phyloP scores from a whole-genome alignment of 129 eudicot genomes.

The Deinandra increscens region DNA sequence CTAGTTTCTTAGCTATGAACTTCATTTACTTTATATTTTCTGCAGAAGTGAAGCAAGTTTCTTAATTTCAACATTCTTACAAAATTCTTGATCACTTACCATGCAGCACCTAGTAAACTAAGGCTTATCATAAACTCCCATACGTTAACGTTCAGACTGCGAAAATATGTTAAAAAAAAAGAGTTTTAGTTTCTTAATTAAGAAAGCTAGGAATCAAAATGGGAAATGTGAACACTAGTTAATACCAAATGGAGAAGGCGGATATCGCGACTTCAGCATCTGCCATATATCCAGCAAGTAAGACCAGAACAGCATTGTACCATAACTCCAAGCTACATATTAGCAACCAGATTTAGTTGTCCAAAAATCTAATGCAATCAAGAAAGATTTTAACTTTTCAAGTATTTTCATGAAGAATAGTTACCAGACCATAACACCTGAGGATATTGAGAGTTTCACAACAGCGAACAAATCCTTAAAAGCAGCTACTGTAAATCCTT shows the following conservation, averaged over 20 bases:
- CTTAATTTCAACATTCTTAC: no score
- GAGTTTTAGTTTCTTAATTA: neutral
- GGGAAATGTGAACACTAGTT: neutral
- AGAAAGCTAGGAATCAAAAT: neutral
- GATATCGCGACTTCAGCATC: constrained; percentile 67
- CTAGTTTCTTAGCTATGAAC: no score
- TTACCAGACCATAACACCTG: constrained; percentile 73
- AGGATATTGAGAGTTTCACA: constrained; percentile 58
- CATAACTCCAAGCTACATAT: constrained; percentile 66
- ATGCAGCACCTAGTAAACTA: constrained; percentile 69
- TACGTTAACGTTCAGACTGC: constrained; percentile 52
- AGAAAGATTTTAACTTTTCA: no score
- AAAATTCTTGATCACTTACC: constrained; percentile 52
- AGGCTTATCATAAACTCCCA: constrained; percentile 68
- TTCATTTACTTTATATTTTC: no score
- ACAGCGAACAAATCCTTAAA: constrained; percentile 60
- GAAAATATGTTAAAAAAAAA: neutral
- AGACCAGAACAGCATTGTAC: constrained; percentile 63
- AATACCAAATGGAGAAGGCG: constrained; percentile 69
- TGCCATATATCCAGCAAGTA: constrained; percentile 65
- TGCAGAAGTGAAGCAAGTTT: no score
- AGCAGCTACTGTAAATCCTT: constrained; percentile 49
- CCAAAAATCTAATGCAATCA: no score
- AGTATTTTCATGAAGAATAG: no score
- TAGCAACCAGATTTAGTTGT: no score